Conservation (phyloP, 352 stramenopile species). For the Phytophthora pistaciae region DNA sequence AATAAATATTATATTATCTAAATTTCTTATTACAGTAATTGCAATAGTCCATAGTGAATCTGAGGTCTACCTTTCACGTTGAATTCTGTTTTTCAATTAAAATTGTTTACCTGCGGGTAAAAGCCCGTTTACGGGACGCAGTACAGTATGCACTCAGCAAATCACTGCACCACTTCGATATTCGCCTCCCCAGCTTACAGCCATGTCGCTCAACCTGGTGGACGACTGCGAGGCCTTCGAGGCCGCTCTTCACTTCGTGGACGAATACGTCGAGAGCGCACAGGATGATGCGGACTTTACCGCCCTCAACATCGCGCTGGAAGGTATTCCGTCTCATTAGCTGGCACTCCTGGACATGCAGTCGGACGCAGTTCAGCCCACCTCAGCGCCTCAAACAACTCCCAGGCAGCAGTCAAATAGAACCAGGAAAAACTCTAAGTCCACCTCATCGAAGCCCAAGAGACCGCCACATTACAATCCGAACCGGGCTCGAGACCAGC, state of each 20-base stretch:
- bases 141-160: too few relatives aligned
- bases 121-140: too few relatives aligned
- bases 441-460: slow-evolving; percentile 2
- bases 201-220: slow-evolving; percentile 31
- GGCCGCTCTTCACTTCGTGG: slow-evolving; percentile 44
- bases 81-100: too few relatives aligned
- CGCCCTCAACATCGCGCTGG: slow-evolving; percentile 14
- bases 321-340: slow-evolving; percentile 21
- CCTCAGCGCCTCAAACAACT: not conserved
- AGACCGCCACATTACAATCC: slow-evolving; percentile 47
- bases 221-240: slow-evolving; percentile 39
- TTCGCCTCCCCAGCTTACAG: too few relatives aligned
- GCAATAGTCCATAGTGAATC: too few relatives aligned
- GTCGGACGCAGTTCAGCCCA: not conserved
- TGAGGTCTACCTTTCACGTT: too few relatives aligned
- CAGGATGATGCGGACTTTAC: not conserved
- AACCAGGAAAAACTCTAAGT: slow-evolving; percentile 4
- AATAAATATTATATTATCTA: too few relatives aligned
- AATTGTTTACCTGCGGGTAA: too few relatives aligned
- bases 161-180: too few relatives aligned
- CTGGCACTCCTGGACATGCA: slow-evolving; percentile 16
- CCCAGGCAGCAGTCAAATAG: slow-evolving; percentile 5
- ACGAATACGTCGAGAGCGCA: slow-evolving; percentile 22
- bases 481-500: slow-evolving; percentile 47
- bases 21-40: too few relatives aligned